These are phyloP conservation scores for Sporothrix protearum DNA, from an alignment of 2,329 filamentous ascomycete species.

Conservation along the genomic window DNA sequence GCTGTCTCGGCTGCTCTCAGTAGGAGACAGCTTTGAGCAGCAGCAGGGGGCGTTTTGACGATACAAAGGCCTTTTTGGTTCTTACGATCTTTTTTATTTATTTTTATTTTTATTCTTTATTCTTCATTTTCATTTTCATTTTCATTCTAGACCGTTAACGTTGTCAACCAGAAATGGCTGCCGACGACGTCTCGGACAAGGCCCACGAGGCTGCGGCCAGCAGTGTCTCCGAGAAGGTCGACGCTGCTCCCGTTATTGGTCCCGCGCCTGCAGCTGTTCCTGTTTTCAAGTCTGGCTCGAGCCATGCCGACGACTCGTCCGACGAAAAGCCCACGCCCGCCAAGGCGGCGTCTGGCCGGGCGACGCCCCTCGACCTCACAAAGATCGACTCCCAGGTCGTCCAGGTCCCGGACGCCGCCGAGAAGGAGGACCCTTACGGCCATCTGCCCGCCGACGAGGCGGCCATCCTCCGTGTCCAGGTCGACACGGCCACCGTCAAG, in stretches of 20 bases:
- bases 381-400: constrained; percentile 46
- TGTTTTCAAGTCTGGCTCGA: constrained; percentile 36
- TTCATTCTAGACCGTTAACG: not conserved
- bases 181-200: constrained; percentile 27
- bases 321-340: constrained; percentile 4
- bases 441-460: constrained; percentile 65
- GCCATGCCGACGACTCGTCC: constrained; percentile 37
- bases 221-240: not conserved
- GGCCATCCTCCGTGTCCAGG: constrained; percentile 63
- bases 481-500: constrained; percentile 61
- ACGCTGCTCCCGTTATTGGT: not conserved
- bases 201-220: constrained; percentile 20
- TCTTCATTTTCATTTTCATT: not conserved
- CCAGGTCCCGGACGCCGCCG: constrained; percentile 29
- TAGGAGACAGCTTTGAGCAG: constrained; percentile 4
- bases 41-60: not conserved
- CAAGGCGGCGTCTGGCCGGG: constrained; percentile 6
- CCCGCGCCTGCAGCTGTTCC: not conserved
- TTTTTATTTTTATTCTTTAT: not conserved
- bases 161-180: constrained; percentile 17
- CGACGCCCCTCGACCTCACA: constrained; percentile 31
- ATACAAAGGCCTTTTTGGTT: not conserved
- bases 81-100: not conserved
- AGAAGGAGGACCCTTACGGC: constrained; percentile 49
- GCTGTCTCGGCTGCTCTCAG: not conserved